Conservation (phyloP, 108 stramenopile species). For the Skeletonema potamos region DNA sequence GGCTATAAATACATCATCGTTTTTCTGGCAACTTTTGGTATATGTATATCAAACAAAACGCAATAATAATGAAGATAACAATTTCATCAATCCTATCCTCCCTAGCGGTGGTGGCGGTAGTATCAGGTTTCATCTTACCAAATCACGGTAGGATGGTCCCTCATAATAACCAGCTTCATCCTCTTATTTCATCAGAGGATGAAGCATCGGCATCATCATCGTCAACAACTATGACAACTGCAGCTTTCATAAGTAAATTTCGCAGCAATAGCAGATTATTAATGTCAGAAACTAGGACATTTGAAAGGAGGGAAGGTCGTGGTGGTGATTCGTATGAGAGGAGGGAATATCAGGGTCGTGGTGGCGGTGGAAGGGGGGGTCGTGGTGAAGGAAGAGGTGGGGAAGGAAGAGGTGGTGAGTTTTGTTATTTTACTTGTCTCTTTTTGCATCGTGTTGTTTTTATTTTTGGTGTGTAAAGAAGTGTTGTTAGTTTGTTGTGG, state of each 20-base stretch:
- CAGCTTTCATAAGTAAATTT: neutral
- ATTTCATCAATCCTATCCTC: neutral
- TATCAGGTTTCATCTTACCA: neutral
- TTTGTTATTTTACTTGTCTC: neutral
- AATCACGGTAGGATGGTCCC: neutral
- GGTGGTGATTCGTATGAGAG: neutral
- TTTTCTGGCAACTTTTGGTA: too few species aligned
- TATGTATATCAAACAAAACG: neutral
- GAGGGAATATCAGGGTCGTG: neutral
- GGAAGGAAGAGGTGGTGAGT: neutral
- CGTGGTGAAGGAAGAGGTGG: neutral
- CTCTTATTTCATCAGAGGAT: neutral
- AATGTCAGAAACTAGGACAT: neutral
- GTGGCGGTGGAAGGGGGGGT: neutral
- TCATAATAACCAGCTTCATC: neutral
- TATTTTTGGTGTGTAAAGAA: neutral
- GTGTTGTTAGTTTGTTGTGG: neutral
- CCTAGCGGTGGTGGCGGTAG: neutral
- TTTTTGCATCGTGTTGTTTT: neutral
- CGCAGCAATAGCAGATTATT: neutral
- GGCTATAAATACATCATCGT: too few species aligned
- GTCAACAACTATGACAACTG: neutral
- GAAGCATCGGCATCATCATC: neutral
- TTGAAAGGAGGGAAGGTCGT: slow-evolving; percentile 1
- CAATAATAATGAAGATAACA: neutral